A percentile compares a stretch with the other conserved stretches of the same genome.
Evolutionary conservation across 371 early-diverging fungal species (phyloP).

Genomic region (Mucor circinelloides): DNA sequence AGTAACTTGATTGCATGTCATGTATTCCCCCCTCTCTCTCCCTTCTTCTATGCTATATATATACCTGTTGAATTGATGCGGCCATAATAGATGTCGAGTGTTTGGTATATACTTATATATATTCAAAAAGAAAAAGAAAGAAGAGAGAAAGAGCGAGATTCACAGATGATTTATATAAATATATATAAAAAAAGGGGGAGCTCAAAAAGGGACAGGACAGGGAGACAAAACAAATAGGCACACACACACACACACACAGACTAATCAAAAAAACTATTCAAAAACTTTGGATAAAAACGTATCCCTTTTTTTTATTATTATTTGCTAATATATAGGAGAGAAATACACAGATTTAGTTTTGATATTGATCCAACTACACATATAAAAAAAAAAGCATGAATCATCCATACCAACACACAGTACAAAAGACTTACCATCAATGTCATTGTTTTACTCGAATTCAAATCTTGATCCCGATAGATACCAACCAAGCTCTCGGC

Average conservation of each 20-base stretch:
- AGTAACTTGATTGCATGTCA: background rate
- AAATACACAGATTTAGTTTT: slow-evolving; percentile 8
- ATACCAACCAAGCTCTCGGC: slow-evolving; percentile 97
- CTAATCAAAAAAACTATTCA: background rate
- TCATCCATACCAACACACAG: background rate
- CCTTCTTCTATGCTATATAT: too few relatives aligned
- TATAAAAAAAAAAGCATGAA: background rate
- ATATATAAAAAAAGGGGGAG: background rate
- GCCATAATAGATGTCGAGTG: background rate
- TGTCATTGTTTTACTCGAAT: slow-evolving; percentile 85
- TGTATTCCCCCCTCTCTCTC: too few relatives aligned
- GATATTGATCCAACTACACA: slow-evolving; percentile 28
- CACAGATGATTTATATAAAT: background rate
- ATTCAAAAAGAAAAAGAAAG: background rate
- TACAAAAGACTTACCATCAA: slow-evolving; percentile 52
- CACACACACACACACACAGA: background rate
- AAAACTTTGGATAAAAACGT: background rate
- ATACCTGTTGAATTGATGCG: background rate
- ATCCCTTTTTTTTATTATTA: background rate
- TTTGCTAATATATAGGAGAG: background rate
- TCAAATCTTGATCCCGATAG: slow-evolving; percentile 88
- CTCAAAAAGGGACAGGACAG: background rate
- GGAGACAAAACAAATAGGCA: background rate
- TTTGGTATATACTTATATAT: background rate
- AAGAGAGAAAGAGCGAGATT: background rate